Conservation (phyloP, 495 filamentous ascomycete species). For the Penicillium simplicissimum region DNA sequence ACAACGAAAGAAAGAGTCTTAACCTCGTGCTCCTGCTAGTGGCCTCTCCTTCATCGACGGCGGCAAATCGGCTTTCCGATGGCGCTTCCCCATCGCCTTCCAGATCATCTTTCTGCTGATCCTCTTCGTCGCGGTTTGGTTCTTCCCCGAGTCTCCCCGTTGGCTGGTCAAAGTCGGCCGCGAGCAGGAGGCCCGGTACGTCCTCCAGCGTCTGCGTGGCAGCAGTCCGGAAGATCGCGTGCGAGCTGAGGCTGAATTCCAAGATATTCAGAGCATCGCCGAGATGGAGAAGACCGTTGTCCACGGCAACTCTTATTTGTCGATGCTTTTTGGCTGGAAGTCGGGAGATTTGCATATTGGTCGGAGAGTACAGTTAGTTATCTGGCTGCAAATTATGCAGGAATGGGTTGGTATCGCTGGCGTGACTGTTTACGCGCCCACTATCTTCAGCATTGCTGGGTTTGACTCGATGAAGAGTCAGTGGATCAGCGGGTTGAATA, state of each 20-base stretch:
- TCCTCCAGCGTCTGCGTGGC: constrained; percentile 63
- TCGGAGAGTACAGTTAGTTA: constrained; percentile 65
- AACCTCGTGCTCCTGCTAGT: constrained; percentile 21
- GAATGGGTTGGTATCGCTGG: constrained; percentile 75
- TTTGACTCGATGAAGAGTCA: constrained; percentile 59
- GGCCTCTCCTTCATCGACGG: constrained; percentile 59
- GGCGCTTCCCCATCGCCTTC: constrained; percentile 72
- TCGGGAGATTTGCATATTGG: constrained; percentile 65
- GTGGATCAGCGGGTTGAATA: constrained; percentile 70
- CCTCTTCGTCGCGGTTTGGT: constrained; percentile 51
- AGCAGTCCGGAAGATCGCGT: constrained; percentile 52
- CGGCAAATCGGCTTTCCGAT: constrained; percentile 57
- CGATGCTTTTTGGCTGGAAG: constrained; percentile 65
- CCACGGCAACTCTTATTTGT: constrained; percentile 54
- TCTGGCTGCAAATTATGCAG: constrained; percentile 74
- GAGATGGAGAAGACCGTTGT: constrained; percentile 56
- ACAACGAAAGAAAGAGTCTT: constrained; percentile 3
- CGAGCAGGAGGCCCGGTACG: constrained; percentile 61
- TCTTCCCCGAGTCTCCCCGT: constrained; percentile 66
- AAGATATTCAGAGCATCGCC: constrained; percentile 60
- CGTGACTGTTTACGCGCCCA: constrained; percentile 66
- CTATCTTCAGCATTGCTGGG: constrained; percentile 68
- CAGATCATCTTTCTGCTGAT: constrained; percentile 66
- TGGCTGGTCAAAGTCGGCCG: constrained; percentile 65
- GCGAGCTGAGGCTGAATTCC: constrained; percentile 61